These are phyloP conservation scores for Erysiphe pulchra DNA, from an alignment of 2,329 filamentous ascomycete species.

Conservation along the genomic window DNA sequence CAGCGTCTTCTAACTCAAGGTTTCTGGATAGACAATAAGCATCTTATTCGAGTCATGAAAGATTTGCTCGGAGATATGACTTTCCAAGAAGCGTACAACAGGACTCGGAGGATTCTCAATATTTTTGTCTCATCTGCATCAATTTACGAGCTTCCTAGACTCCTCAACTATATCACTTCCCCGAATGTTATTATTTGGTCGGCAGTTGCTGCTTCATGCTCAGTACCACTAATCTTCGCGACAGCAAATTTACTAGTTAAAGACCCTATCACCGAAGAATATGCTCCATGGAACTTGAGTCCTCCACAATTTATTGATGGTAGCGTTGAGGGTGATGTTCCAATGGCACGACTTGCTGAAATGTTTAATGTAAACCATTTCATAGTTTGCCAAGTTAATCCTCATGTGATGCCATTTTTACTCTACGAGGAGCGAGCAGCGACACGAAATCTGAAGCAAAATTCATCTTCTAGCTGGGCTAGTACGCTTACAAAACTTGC, in stretches of 20 bases:
- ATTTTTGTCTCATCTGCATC: slow-evolving; percentile 79
- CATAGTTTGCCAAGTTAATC: slow-evolving; percentile 91
- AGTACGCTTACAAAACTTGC: slow-evolving; percentile 44
- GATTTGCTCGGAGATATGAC: slow-evolving; percentile 66
- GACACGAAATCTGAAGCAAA: slow-evolving; percentile 15
- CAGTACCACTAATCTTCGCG: slow-evolving; percentile 67
- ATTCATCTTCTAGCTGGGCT: slow-evolving; percentile 24
- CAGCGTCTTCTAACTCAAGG: slow-evolving; percentile 57
- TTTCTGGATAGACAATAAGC: slow-evolving; percentile 60
- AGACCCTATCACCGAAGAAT: slow-evolving; percentile 52
- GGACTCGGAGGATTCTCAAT: slow-evolving; percentile 76
- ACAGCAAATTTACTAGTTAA: slow-evolving; percentile 60
- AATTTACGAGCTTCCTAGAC: slow-evolving; percentile 60
- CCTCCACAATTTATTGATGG: slow-evolving; percentile 80
- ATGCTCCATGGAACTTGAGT: slow-evolving; percentile 63
- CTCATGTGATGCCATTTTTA: slow-evolving; percentile 73
- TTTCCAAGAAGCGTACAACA: slow-evolving; percentile 86
- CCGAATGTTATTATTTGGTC: slow-evolving; percentile 94
- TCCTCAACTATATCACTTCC: slow-evolving; percentile 81
- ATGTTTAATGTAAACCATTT: slow-evolving; percentile 99
- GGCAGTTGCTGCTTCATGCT: slow-evolving; percentile 86
- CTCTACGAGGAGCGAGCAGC: slow-evolving; percentile 37
- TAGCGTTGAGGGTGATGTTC: slow-evolving; percentile 81
- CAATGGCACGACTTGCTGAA: slow-evolving; percentile 68
- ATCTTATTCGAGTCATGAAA: slow-evolving; percentile 61